Base-by-base conservation (phyloP, 2,329 filamentous ascomycete species). In the Dryadomyces sulphureus region DNA sequence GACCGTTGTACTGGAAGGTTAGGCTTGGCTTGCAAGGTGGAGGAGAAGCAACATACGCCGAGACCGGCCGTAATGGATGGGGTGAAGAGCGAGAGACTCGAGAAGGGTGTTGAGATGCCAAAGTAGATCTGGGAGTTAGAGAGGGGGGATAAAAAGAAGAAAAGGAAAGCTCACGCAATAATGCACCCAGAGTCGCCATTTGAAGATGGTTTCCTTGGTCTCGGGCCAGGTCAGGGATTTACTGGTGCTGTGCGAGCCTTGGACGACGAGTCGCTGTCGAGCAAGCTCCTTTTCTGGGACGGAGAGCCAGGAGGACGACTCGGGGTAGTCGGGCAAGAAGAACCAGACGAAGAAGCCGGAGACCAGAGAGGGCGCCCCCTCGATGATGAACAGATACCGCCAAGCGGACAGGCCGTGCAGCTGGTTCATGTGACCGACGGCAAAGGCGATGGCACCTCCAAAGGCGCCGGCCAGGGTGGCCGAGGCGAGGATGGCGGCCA, bases 391-490 rank as follows among this genome's bases (percentile, higher is more conserved):
- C 46, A 83, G 75, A 79, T 79, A 88, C 22, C 81, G 68, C 84
- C 83, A 88, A 9, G 77, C 83, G 3, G 70, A 66, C 20, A 79
- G 66, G 2, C 80, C 80, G 0, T 64, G 60, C 1, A 73, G 60
- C 7, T 73, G 70, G 53, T 85, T 77, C 75, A 88, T 82, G 55
- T 81, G 77, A 0, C 79, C 79, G 49, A 87, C 80, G 1, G 69
- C 81, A 50, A 80, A 86, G 1, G 83, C 83, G 8, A 88, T 72
- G 22, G 25, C 25, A 22, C 84, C 83, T 8, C 82, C 81, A 52
- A 78, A 85, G 16, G 82, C 82, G 6, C 83, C 82, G 0, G 81
- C 79, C 1, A 86, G 66, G 0, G 83, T 82, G 1, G 81, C 77
- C 16, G 70, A 76, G 16, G 79, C 75, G 48, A 87, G 79, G 1